Base-by-base conservation (phyloP, 208 protist species). In the Trypanosoma grayi region DNA sequence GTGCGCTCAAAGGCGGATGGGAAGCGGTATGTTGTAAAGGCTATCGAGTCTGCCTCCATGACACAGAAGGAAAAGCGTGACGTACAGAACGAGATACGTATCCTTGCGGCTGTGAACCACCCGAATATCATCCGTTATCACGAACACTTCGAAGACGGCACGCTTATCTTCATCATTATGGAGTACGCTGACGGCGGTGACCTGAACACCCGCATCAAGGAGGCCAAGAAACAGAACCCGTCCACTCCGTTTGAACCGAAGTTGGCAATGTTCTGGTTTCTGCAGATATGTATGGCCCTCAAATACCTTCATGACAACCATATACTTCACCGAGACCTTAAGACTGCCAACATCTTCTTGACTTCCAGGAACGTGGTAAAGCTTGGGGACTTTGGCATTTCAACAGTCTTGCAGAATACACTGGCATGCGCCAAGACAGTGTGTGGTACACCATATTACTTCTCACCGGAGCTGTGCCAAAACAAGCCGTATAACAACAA, bases 361-460 rank as follows among this genome's bases (percentile, higher is more conserved):
- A 94, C 85, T 13, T 83, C 79, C 13, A 87, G 90, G 64, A 88
- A 92, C 61, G 80, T 92, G 10, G 86, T 94, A 47, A 95, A 95
- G 66, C 70, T 97, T 13, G 86, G 86, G 34, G 91, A 97, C 68
- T 97, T 97, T 76, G 91, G 91, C 66, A 95, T 98, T 47, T 94
- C 92, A 20, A 97, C 89, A 8, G 79, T 98, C 20, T 69, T 98
- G 27, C 87, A 93, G 57, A 95, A 93, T 73, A 97, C 90, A 20
- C 87, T 94, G 75, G 83, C 83, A 40, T 92, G 90, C 52, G 91
- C 91, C 45, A 85, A 92, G 75, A 98, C 96, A 11, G 81, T 97
- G 33, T 94, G 96, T 55, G 97, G 97, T 22, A 98, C 95, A n/a
- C 95, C 95, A 31, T 98, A 98, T 77, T 98, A 98, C 76, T 94